Conservation (phyloP, 1,284 basidiomycete genomes). For the Rhodotorula sp. region DNA sequence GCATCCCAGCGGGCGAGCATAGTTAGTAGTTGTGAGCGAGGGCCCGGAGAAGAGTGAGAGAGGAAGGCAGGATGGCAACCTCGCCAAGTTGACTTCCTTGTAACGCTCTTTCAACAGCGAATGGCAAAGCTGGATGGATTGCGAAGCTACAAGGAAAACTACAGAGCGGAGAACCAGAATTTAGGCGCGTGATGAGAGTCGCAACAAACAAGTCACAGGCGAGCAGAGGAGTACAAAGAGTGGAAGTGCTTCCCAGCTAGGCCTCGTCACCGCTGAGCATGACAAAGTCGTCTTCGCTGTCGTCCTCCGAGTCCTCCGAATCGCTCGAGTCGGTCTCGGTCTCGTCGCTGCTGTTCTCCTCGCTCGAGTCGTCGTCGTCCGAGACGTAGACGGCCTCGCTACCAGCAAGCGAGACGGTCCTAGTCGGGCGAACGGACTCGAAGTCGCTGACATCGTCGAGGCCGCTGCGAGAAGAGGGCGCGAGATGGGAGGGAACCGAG, state of each 20-base stretch:
- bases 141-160: not conserved
- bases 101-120: not conserved
- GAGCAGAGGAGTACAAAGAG: not conserved
- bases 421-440: constrained; percentile 13
- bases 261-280: constrained; percentile 2
- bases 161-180: not conserved
- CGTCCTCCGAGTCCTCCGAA: not conserved
- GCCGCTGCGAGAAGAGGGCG: not conserved
- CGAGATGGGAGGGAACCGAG: constrained; percentile 3
- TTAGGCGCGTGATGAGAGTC: not conserved
- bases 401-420: not conserved
- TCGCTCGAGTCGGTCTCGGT: not conserved
- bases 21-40: not conserved
- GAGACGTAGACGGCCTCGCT: constrained; percentile 2
- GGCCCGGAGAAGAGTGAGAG: not conserved
- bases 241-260: not conserved
- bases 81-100: not conserved
- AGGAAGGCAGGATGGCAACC: not conserved
- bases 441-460: constrained; percentile 19
- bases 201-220: not conserved
- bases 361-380: constrained; percentile 3
- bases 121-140: not conserved
- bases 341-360: constrained; percentile 17
- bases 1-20: not conserved
- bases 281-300: constrained; percentile 20